Conservation (phyloP, 2,329 filamentous ascomycete genomes). For the Claviceps africana region DNA sequence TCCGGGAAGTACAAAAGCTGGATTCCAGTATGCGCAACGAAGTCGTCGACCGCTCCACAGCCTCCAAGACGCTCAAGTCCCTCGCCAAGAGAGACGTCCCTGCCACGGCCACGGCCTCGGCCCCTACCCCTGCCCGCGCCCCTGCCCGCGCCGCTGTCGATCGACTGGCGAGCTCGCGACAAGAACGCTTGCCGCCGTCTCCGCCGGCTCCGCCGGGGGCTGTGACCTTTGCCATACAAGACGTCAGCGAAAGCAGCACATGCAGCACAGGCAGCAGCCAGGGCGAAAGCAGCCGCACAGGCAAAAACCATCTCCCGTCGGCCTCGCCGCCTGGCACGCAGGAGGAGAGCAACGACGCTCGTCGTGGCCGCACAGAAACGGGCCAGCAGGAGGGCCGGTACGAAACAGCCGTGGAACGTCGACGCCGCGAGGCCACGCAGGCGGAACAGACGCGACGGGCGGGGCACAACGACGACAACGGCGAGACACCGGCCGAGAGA, state of each 20-base stretch:
- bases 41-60: slow-evolving; percentile 36
- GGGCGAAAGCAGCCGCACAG: slow-evolving; percentile 10
- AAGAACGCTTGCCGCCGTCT: background rate
- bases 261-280: slow-evolving; percentile 7
- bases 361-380: slow-evolving; percentile 1
- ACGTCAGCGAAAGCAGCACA: slow-evolving; percentile 4
- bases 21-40: slow-evolving; percentile 50
- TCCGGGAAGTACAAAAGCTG: slow-evolving; percentile 57
- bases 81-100: slow-evolving; percentile 29
- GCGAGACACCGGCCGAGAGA: slow-evolving; percentile 62
- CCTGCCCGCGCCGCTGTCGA: background rate
- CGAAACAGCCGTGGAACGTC: slow-evolving; percentile 57
- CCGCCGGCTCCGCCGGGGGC: background rate
- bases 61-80: slow-evolving; percentile 33
- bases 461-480: slow-evolving; percentile 18
- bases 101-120: too few relatives aligned
- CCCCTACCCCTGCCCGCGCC: too few relatives aligned
- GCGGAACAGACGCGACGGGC: slow-evolving; percentile 27
- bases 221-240: slow-evolving; percentile 12
- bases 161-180: background rate
- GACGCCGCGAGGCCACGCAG: slow-evolving; percentile 45
- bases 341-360: background rate
- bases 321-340: slow-evolving; percentile 8
- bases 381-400: slow-evolving; percentile 17
- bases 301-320: slow-evolving; percentile 8